phyloP scores from a whole-genome alignment of 2,329 filamentous ascomycete species.

The Fusarium mexicanum region DNA sequence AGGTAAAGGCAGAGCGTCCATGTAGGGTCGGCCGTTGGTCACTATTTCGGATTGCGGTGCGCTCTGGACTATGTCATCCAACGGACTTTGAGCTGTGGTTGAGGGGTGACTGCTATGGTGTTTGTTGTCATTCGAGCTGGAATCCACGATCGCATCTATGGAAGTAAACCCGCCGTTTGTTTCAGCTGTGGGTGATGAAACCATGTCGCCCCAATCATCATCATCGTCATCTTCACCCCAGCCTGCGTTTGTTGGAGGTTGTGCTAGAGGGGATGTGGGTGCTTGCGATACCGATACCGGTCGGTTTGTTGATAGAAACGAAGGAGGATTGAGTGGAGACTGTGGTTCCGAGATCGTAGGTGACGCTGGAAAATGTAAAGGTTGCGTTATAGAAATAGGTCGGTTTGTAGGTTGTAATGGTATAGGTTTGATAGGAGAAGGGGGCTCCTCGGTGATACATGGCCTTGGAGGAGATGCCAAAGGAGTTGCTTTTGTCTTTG shows the following conservation, averaged over 20 bases:
- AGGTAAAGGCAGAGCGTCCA: conserved; percentile 9
- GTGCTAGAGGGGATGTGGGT: conserved; percentile 36
- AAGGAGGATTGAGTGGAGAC: conserved; percentile 13
- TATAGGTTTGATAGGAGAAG: conserved; percentile 26
- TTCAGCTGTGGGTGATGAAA: conserved; percentile 48
- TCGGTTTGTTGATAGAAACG: conserved; percentile 16
- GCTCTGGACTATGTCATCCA: conserved; percentile 1
- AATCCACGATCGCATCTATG: conserved; percentile 25
- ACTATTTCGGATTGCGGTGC: background rate
- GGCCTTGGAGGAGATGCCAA: conserved; percentile 6
- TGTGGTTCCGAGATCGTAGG: conserved; percentile 21
- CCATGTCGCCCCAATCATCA: conserved; percentile 71
- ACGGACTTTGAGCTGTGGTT: conserved; percentile 6
- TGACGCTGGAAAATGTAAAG: conserved; percentile 25
- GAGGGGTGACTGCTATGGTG: conserved; percentile 10
- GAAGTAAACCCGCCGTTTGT: conserved; percentile 33
- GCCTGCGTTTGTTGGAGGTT: conserved; percentile 31
- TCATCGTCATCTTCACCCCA: conserved; percentile 48
- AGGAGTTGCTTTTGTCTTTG: background rate
- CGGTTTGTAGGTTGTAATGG: conserved; percentile 28
- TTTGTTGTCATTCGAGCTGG: background rate
- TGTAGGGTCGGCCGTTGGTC: conserved; percentile 15
- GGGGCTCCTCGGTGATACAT: conserved; percentile 13
- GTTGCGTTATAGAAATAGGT: conserved; percentile 33
- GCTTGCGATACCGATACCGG: conserved; percentile 30